Evolutionary conservation across 345 rosid species (phyloP), one percentile per base, ranked within the genome.

Genomic region (Ricinus communis): DNA sequence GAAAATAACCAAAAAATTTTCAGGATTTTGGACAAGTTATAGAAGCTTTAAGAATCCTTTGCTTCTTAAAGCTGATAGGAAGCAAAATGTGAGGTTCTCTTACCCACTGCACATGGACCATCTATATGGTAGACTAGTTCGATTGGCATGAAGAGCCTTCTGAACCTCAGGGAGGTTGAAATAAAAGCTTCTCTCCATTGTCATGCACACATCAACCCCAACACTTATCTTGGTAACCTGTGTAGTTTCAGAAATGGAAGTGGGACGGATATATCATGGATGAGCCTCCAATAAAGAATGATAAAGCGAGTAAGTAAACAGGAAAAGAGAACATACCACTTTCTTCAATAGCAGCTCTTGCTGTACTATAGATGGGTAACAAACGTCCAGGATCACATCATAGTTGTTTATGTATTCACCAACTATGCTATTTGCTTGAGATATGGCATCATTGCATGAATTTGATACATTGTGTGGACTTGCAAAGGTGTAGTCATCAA

Each of bases 61-160:
- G 4, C 43, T 62, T 14, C 13, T 6, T 21, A n/a, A n/a, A n/a
- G n/a, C n/a, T 22, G 45, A 1, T 41, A 5, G 22, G 16, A 27
- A n/a, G n/a, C 41, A 43, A 52, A 49, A 36, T 18, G 16, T 5
- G 50, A 57, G 21, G 7, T 22, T 30, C 30, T 71, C 87, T 77
- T 79, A 90, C 97, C 75, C 5, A 53, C 91, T 88, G 79, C 98
- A 93, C 96, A 88, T 90, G n/a, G 89, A 69, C 98, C 97, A 91
- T 14, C 50, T 4, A 74, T 90, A 83, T 25, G 92, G 85, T 27
- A 90, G 77, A 30, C 74, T 76, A 38, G 97, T 91, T 21, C 89
- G 83, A 73, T 91, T 94, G 0, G 97, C 96, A 71, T 91, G 97
- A 76, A 94, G 96, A 64, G 96, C 97, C 79, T 81, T 80, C 82